Percentiles rank a stretch among this genome's conserved stretches.
Conservation (phyloP, 768 basidiomycete genomes). For the Pisolithus marmoratus region DNA sequence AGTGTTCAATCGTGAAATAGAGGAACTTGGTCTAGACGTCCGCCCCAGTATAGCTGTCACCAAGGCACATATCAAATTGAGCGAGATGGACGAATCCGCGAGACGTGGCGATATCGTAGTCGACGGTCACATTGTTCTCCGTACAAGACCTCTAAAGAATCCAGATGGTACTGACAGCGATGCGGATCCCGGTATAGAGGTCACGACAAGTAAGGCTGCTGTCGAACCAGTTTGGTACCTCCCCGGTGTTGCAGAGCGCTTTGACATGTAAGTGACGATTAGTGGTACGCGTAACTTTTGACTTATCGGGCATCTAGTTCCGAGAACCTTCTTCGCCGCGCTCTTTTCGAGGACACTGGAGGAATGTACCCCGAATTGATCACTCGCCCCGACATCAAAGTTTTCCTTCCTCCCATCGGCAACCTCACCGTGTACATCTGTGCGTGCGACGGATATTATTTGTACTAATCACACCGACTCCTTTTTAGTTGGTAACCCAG, state of each 20-base stretch:
- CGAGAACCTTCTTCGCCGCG: constrained; percentile 79
- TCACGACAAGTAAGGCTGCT: constrained; percentile 86
- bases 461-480: constrained; percentile 1
- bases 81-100: constrained; percentile 82
- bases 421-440: constrained; percentile 90
- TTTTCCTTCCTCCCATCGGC: constrained; percentile 94
- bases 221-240: constrained; percentile 97
- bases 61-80: constrained; percentile 89
- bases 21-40: constrained; percentile 70
- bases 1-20: constrained; percentile 57
- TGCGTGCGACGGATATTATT: constrained; percentile 24
- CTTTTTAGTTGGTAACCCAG: constrained; percentile 71
- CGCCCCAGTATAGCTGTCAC: constrained; percentile 93
- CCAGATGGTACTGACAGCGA: constrained; percentile 54
- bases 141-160: constrained; percentile 57
- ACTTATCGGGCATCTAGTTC: constrained; percentile 40
- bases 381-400: constrained; percentile 91
- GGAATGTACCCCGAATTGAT: constrained; percentile 96
- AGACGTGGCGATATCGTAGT: constrained; percentile 64
- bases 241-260: constrained; percentile 90
- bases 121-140: constrained; percentile 80
- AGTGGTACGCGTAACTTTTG: neutral
- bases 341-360: constrained; percentile 93
- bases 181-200: constrained; percentile 75
- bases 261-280: constrained; percentile 66